These are phyloP conservation scores for Passalora sequoiae DNA, from an alignment of 2,329 filamentous ascomycete genomes.

Conservation along the genomic window DNA sequence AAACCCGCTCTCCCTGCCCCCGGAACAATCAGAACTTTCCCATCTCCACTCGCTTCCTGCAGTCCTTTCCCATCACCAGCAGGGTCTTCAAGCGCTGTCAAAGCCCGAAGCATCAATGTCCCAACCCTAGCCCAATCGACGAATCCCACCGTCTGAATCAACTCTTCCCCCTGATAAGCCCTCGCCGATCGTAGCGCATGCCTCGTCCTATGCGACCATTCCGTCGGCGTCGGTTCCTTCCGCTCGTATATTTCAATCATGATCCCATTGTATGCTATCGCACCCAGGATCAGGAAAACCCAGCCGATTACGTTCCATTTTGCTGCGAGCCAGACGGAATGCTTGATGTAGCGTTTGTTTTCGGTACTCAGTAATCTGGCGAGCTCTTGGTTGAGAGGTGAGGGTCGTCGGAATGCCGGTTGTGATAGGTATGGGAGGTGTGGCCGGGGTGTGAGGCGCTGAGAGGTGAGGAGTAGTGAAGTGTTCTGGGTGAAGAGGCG, in stretches of 20 bases:
- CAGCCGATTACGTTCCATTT: constrained; percentile 65
- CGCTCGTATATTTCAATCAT: constrained; percentile 72
- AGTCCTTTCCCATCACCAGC: constrained; percentile 64
- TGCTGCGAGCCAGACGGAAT: constrained; percentile 64
- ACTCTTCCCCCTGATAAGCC: constrained; percentile 44
- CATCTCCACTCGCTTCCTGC: constrained; percentile 51
- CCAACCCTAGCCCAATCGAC: constrained; percentile 67
- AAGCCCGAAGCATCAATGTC: constrained; percentile 53
- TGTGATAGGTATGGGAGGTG: constrained; percentile 63
- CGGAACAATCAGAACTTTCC: constrained; percentile 37
- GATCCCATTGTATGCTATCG: constrained; percentile 59
- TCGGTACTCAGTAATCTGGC: constrained; percentile 76
- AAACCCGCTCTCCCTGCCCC: constrained; percentile 54
- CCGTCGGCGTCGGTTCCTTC: constrained; percentile 71
- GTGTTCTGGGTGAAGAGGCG: constrained; percentile 57
- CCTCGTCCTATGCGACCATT: constrained; percentile 71
- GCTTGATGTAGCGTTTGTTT: constrained; percentile 62
- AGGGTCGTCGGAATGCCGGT: constrained; percentile 34
- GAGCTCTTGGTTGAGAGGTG: constrained; percentile 39
- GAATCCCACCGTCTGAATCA: constrained; percentile 52
- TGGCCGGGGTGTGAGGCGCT: constrained; percentile 46
- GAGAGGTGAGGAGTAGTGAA: constrained; percentile 49
- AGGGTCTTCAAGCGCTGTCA: constrained; percentile 65
- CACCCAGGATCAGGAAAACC: constrained; percentile 56
- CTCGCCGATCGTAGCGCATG: constrained; percentile 60